Percentiles rank a stretch among this genome's conserved stretches.
phyloP scores from a whole-genome alignment of 148 eudicot species.

The Rhododendron williamsianum region DNA sequence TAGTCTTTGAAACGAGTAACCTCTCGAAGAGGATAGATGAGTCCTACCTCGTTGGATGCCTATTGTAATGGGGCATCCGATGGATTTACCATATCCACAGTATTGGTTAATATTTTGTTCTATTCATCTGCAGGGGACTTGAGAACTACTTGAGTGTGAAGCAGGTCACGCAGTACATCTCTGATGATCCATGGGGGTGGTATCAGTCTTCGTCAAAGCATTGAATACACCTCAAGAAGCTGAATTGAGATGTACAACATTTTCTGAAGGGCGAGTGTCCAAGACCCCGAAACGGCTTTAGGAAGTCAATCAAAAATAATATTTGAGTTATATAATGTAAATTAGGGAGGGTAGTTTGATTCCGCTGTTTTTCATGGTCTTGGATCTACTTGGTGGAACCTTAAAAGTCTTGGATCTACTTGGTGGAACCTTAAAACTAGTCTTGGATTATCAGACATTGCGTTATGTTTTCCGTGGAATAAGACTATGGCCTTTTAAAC shows the following conservation, averaged over 20 bases:
- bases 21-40: neutral
- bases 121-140: slow-evolving; percentile 62
- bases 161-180: slow-evolving; percentile 80
- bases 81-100: neutral
- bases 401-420: neutral
- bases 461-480: neutral
- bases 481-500: neutral
- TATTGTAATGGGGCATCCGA: neutral
- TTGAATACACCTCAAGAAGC: slow-evolving; percentile 21
- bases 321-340: neutral
- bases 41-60: neutral
- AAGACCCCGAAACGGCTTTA: neutral
- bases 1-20: neutral
- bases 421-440: neutral
- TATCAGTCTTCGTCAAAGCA: slow-evolving; percentile 78
- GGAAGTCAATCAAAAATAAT: neutral
- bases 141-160: slow-evolving; percentile 86
- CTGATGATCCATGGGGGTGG: slow-evolving; percentile 95
- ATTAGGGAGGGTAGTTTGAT: neutral
- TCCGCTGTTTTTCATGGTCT: neutral
- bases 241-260: neutral
- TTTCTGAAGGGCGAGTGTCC: neutral
- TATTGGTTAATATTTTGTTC: neutral
- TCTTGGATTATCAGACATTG: neutral
- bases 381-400: neutral